Conservation (phyloP, 352 stramenopile genomes). For the Globisporangium barbulae region DNA sequence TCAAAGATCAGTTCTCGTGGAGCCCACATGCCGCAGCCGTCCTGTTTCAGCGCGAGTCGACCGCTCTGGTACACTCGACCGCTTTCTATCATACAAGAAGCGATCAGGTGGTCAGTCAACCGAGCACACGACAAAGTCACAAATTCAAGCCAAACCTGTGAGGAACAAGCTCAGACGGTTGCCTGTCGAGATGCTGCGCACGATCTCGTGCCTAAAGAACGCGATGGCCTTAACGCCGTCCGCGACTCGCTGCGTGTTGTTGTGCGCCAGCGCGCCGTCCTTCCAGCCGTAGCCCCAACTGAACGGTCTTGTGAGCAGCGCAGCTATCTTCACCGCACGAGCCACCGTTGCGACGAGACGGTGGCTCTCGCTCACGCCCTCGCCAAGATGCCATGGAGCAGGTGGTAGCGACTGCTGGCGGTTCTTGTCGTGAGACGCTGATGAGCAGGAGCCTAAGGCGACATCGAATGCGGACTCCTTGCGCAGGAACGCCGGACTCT, state of each 20-base stretch:
- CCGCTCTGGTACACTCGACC: slow-evolving; percentile 48
- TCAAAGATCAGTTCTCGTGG: slow-evolving; percentile 29
- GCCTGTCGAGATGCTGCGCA: slow-evolving; percentile 44
- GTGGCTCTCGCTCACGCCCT: slow-evolving; percentile 31
- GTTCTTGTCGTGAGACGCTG: not conserved
- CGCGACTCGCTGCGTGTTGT: slow-evolving; percentile 23
- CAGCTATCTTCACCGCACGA: slow-evolving; percentile 23
- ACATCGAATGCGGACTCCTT: slow-evolving; percentile 27
- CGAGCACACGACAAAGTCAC: not conserved
- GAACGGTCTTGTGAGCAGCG: slow-evolving; percentile 28
- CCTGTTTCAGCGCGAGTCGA: slow-evolving; percentile 48
- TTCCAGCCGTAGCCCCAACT: slow-evolving; percentile 54
- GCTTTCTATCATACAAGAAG: slow-evolving; percentile 17
- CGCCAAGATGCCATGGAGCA: slow-evolving; percentile 21
- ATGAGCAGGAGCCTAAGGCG: not conserved
- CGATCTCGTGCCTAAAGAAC: slow-evolving; percentile 31
- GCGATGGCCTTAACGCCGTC: slow-evolving; percentile 29
- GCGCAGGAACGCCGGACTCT: slow-evolving; percentile 36
- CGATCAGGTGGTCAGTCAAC: not conserved
- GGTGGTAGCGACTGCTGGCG: not conserved
- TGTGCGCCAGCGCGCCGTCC: slow-evolving; percentile 44
- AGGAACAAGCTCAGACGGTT: slow-evolving; percentile 64
- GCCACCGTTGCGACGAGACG: slow-evolving; percentile 40
- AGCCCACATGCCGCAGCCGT: slow-evolving; percentile 54
- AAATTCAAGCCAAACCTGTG: slow-evolving; percentile 23